These are phyloP conservation scores for Lycium barbarum DNA, from an alignment of 257 asterid genomes.

Conservation along the genomic window DNA sequence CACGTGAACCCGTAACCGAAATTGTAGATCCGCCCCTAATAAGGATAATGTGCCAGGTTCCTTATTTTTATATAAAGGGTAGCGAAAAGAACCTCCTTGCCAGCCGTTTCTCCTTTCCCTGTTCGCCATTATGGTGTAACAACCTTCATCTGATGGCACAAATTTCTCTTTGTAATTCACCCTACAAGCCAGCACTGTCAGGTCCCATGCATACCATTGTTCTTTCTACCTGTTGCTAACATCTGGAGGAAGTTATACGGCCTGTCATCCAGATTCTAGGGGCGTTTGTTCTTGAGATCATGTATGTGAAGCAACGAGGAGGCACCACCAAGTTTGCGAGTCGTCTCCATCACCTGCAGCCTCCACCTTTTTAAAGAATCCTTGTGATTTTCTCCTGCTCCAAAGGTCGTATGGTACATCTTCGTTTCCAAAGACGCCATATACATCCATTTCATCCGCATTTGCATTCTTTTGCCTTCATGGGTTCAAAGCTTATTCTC, in stretches of 20 bases:
- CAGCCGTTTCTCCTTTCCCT: slow-evolving; percentile 50
- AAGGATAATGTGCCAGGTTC: slow-evolving; percentile 58
- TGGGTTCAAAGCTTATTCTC: neutral
- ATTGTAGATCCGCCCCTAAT: too few relatives aligned
- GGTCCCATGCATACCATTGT: slow-evolving; percentile 55
- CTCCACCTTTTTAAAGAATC: slow-evolving; percentile 67
- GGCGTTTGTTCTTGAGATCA: slow-evolving; percentile 55
- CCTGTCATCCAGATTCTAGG: slow-evolving; percentile 57
- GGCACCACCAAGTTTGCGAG: slow-evolving; percentile 52
- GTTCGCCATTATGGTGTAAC: slow-evolving; percentile 60
- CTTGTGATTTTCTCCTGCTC: slow-evolving; percentile 52
- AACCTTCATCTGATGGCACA: slow-evolving; percentile 53
- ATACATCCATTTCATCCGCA: slow-evolving; percentile 34
- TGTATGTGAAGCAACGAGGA: slow-evolving; percentile 59
- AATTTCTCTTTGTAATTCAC: slow-evolving; percentile 72
- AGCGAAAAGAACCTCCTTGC: slow-evolving; percentile 53
- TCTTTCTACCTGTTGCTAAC: slow-evolving; percentile 46
- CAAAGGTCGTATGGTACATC: slow-evolving; percentile 55
- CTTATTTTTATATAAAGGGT: slow-evolving; percentile 46
- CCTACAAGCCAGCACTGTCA: slow-evolving; percentile 66
- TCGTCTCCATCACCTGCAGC: slow-evolving; percentile 64
- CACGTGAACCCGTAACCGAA: too few relatives aligned
- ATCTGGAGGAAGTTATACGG: slow-evolving; percentile 56
- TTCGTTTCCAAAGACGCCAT: slow-evolving; percentile 56
- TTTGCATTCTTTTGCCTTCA: neutral